Evolutionary conservation across 257 asterid species (phyloP).

Genomic region (Osmanthus fragrans): DNA sequence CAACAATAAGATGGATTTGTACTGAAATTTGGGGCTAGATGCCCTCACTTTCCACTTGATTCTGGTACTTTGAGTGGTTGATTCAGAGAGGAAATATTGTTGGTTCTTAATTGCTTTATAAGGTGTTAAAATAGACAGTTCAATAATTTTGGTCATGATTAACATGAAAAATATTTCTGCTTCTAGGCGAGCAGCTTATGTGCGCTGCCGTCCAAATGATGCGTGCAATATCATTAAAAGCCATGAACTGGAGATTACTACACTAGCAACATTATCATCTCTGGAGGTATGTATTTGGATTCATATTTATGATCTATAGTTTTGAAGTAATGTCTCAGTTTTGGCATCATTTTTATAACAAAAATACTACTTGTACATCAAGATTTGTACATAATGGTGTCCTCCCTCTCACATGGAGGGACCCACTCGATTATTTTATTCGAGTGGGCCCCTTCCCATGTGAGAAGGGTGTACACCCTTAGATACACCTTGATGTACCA

Average conservation of each 20-base stretch:
- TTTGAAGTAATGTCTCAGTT: not conserved
- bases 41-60: not conserved
- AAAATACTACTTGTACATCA: no score
- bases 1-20: conserved; percentile 2
- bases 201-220: conserved; percentile 62
- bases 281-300: conserved; percentile 49
- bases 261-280: conserved; percentile 75
- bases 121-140: conserved; percentile 10
- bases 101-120: conserved; percentile 4
- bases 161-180: conserved; percentile 7
- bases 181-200: conserved; percentile 71
- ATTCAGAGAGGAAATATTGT: not conserved
- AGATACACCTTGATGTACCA: no score
- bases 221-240: conserved; percentile 44
- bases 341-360: no score
- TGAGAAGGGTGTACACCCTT: no score
- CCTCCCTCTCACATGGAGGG: no score
- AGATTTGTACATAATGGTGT: no score
- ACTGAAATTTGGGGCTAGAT: not conserved
- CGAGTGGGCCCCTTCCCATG: no score
- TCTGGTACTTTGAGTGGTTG: not conserved
- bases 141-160: not conserved
- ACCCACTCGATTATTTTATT: no score
- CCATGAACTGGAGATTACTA: conserved; percentile 65
- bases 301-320: not conserved